Evolutionary conservation across 129 eudicot species (phyloP), one percentile per base, ranked within the genome.

Genomic region (Chrysanthemum seticuspe): DNA sequence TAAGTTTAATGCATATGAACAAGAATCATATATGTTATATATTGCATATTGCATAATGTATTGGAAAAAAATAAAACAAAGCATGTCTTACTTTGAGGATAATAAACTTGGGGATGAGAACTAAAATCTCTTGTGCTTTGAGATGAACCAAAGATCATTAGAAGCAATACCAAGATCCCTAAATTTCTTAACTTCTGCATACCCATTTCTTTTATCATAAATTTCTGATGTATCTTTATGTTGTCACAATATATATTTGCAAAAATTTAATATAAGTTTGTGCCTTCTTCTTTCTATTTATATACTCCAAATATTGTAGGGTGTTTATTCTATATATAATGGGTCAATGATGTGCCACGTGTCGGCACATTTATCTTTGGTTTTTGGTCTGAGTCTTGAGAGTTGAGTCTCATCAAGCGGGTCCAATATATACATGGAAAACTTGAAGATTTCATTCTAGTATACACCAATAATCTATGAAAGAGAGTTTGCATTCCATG

Each of bases 51-150:
- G 25, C 25, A 23, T 23, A 23, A 71, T 40, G 47, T 40, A 40
- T 2, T 19, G 14, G 25, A 61, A 31, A 11, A 11, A 29, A 13
- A 10, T 4, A 44, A 45, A 13, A 59, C 27, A 14, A 23, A 36
- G 61, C 44, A 21, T 45, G 13, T 44, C 82, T 78, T 78, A 78
- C 82, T 72, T 78, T 78, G 73, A 65, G 78, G 61, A 47, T 54
- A 56, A 47, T 45, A 18, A 56, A 14, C 29, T 8, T 72, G 67
- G 18, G 78, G 31, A 15, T n/a, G 68, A 72, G 50, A 27, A 3
- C 78, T 68, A 57, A 72, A 57, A 56, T 78, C 78, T 65, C 82
- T 68, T 47, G 62, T 16, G 60, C 74, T 47, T 15, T 72, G 55
- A 3, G 82, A 78, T 64, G 73, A 72, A 66, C 56, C 62, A 27